phyloP scores from a whole-genome alignment of 164 flowering plant species.

The Platanus orientalis region DNA sequence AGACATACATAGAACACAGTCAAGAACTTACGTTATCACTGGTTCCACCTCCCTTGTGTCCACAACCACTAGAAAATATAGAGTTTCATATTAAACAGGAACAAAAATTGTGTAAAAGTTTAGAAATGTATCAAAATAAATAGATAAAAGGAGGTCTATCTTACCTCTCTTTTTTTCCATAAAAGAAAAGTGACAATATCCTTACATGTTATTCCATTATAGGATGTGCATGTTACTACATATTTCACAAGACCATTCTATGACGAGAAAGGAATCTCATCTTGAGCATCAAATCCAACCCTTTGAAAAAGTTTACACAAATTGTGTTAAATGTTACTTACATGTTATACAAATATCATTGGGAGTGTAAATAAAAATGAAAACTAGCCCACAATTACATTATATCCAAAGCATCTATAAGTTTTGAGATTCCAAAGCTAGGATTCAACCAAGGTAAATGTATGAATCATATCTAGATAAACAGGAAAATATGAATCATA shows the following conservation, averaged over 20 bases:
- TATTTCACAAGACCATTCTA: constrained; percentile 93
- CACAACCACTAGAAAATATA: constrained; percentile 74
- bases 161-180: constrained; percentile 12
- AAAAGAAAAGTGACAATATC: too few species aligned
- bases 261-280: constrained; percentile 86
- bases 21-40: constrained; percentile 61
- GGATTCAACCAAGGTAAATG: too few species aligned
- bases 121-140: not conserved
- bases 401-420: too few species aligned
- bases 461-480: too few species aligned
- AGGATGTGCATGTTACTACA: constrained; percentile 85
- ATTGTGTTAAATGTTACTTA: not conserved
- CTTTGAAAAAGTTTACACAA: constrained; percentile 41
- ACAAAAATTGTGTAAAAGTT: not conserved
- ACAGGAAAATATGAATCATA: too few species aligned
- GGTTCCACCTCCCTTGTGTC: constrained; percentile 92
- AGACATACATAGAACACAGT: not conserved
- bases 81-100: not conserved
- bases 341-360: not conserved
- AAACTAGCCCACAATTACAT: too few species aligned
- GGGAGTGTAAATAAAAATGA: not conserved
- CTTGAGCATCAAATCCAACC: constrained; percentile 81
- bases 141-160: not conserved
- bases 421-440: too few species aligned
- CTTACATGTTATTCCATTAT: constrained; percentile 88